Conservation (phyloP, 192 early-diverging fungal genomes). For the Umbelopsis ramanniana region DNA sequence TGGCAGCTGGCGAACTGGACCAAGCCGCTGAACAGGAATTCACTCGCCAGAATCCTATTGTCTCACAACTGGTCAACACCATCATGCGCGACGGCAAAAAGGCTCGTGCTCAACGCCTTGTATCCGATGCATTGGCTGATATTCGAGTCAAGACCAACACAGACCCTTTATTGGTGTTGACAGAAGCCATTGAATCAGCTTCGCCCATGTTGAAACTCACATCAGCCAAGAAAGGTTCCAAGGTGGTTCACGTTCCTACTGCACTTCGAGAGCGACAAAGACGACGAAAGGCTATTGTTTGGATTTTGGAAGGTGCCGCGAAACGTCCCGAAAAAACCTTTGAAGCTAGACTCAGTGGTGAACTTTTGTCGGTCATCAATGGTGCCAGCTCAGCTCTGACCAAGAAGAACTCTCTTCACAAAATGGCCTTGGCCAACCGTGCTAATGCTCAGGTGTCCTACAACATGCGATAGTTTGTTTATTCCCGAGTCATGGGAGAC, state of each 20-base stretch:
- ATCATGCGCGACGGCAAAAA: conserved; percentile 95
- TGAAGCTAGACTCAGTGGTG: conserved; percentile 72
- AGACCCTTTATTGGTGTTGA: conserved; percentile 70
- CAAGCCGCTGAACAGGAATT: conserved; percentile 3
- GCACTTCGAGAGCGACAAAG: conserved; percentile 82
- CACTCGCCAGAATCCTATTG: conserved; percentile 36
- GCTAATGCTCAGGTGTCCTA: conserved; percentile 59
- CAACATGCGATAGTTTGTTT: conserved; percentile 28
- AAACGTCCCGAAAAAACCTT: conserved; percentile 68
- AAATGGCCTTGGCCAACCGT: conserved; percentile 81
- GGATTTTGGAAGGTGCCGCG: conserved; percentile 79
- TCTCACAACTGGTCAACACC: conserved; percentile 84
- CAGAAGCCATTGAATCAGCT: conserved; percentile 73
- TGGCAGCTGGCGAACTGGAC: background rate
- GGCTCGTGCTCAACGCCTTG: conserved; percentile 67
- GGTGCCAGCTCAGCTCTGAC: conserved; percentile 69
- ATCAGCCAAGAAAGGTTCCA: conserved; percentile 77
- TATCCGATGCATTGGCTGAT: conserved; percentile 69
- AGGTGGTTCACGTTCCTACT: conserved; percentile 77
- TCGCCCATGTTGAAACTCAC: conserved; percentile 78
- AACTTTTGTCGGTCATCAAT: conserved; percentile 82
- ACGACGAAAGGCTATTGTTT: conserved; percentile 76
- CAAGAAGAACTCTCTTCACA: conserved; percentile 81
- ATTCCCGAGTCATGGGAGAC: background rate
- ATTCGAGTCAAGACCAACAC: conserved; percentile 57